Conservation (phyloP, 2,329 filamentous ascomycete species). For the Pseudogymnoascus sp. region DNA sequence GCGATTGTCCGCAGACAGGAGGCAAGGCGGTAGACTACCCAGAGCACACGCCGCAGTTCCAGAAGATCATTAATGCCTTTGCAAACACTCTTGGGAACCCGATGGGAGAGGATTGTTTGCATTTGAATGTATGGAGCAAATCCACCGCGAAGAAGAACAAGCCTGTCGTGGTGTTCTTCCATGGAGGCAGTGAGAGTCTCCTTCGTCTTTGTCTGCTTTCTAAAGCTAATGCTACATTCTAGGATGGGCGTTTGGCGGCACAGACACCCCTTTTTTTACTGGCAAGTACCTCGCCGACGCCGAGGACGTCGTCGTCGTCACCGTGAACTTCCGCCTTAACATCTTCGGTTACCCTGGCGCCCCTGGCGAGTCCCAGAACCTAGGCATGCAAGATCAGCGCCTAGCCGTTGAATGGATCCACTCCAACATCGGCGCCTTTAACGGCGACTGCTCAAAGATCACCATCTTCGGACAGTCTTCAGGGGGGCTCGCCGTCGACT, state of each 20-base stretch:
- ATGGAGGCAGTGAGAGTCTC: background rate
- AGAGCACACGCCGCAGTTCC: background rate
- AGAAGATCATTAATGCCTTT: background rate
- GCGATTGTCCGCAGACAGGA: background rate
- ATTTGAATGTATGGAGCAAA: slow-evolving; percentile 12
- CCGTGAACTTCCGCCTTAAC: slow-evolving; percentile 19
- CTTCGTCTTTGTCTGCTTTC: background rate
- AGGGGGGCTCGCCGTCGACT: slow-evolving; percentile 35
- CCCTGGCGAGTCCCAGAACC: slow-evolving; percentile 34
- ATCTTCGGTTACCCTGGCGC: background rate
- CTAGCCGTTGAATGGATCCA: slow-evolving; percentile 49
- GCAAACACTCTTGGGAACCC: background rate
- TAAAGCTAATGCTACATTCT: background rate
- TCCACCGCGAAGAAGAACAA: slow-evolving; percentile 1
- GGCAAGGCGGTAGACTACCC: slow-evolving; percentile 3
- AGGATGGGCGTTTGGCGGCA: background rate
- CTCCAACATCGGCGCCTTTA: slow-evolving; percentile 45
- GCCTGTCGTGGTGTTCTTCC: background rate
- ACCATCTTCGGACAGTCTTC: slow-evolving; percentile 51
- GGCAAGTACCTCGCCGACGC: slow-evolving; percentile 17
- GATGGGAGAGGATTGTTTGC: slow-evolving; percentile 15
- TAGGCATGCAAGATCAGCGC: slow-evolving; percentile 48
- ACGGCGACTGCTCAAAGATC: slow-evolving; percentile 45
- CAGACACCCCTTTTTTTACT: background rate
- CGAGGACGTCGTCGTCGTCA: slow-evolving; percentile 21